Base-by-base conservation (phyloP, 345 rosid genomes). In the Eucalyptus grandis region DNA sequence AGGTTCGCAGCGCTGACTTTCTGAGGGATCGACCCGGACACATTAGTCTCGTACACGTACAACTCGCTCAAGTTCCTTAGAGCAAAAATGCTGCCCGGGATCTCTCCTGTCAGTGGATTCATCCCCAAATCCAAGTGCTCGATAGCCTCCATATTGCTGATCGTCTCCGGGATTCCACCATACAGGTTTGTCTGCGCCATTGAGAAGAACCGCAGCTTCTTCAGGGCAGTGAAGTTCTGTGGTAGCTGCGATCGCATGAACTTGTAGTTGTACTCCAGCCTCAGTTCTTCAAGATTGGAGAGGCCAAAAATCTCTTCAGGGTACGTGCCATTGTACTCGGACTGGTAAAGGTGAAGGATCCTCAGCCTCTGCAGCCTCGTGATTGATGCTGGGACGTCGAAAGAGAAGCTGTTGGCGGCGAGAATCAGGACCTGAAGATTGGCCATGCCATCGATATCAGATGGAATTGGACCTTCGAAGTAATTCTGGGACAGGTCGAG, bases 1-100 rank as follows among this genome's bases (percentile, higher is more conserved):
- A 94, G 86, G n/a, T 93, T 91, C 26, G 51, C 46, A 19, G 96
- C 90, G 72, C 54, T 91, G 26, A 93, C 87, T 21, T 34, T 90
- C 58, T 4, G 93, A 77, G 98, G 96, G 87, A 96, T 96, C 83
- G 91, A 92, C 22, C 95, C 95, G 0, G 92, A 89, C n/a, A 96
- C 19, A 26, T 2, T 72, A 92, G 91, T 95, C n/a, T 14, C 21
- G 88, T 4, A 56, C 81, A 96, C 90, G 89, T 88, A 90, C 67
- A 95, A 17, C 4, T 1, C 2, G 34, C 89, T 93, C 91, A 96
- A 88, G 88, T 94, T 95, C 94, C 89, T 92, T 88, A 94, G 89
- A 90, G 14, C 85, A 91, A 96, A 94, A 91, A 95, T 72, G 16
- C 90, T 19, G 14, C 46, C 6, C 1, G 98, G 96, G 26, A 96